Conservation (phyloP, 352 stramenopile genomes). For the Elongisporangium undulatum region DNA sequence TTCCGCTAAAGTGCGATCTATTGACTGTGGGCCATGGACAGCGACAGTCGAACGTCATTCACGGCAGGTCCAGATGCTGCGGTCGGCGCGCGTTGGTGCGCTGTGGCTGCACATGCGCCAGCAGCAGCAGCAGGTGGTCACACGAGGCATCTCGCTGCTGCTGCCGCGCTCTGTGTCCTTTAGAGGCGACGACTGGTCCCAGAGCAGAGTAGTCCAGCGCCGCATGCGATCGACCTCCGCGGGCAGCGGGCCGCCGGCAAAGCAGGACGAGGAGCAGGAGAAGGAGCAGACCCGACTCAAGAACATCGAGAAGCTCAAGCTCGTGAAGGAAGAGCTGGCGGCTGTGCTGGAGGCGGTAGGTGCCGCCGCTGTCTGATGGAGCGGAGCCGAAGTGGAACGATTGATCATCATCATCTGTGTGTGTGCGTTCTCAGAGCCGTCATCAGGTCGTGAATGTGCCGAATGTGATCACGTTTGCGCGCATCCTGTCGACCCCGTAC, state of each 20-base stretch:
- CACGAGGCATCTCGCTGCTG: background rate
- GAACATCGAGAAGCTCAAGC: background rate
- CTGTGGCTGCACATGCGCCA: background rate
- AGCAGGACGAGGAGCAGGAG: background rate
- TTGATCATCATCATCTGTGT: background rate
- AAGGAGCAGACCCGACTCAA: background rate
- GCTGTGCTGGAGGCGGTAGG: background rate
- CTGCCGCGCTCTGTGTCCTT: background rate
- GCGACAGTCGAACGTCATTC: background rate
- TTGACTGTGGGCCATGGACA: background rate
- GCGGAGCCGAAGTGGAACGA: background rate
- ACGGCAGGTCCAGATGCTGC: background rate
- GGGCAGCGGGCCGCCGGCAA: background rate
- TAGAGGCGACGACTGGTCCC: background rate
- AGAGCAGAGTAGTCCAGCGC: background rate
- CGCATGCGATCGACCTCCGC: background rate
- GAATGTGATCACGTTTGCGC: constrained; percentile 75
- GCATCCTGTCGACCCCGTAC: constrained; percentile 76
- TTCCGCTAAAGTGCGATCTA: background rate
- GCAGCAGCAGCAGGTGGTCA: background rate
- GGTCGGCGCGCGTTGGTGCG: background rate
- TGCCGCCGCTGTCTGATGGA: too few relatives aligned
- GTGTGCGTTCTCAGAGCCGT: constrained; percentile 11
- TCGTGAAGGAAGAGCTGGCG: background rate
- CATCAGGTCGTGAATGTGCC: constrained; percentile 75